Evolutionary conservation across 2,329 filamentous ascomycete species (phyloP).

Genomic region (Neoascochyta sp.): DNA sequence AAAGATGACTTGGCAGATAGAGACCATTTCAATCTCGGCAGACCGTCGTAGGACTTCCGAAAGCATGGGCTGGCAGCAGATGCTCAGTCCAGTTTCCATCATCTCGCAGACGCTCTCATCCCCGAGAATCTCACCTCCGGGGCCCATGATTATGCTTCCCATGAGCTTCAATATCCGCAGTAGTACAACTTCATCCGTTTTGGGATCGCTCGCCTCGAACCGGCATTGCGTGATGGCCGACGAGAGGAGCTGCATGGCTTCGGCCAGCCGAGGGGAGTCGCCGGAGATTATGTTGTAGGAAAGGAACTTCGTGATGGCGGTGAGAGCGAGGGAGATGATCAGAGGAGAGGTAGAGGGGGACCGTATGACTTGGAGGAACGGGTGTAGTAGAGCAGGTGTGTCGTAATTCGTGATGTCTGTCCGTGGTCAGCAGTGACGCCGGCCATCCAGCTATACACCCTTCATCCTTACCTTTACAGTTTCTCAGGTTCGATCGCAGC

Average conservation of each 20-base stretch:
- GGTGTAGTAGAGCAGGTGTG: conserved; percentile 81
- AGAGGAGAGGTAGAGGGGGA: conserved; percentile 93
- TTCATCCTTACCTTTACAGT: conserved; percentile 64
- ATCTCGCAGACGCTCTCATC: conserved; percentile 99
- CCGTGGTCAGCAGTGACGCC: conserved; percentile 19
- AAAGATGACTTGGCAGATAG: conserved; percentile 99
- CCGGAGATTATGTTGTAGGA: conserved; percentile 87
- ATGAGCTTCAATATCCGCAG: conserved; percentile 93
- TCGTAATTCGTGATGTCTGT: conserved; percentile 84
- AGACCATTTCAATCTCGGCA: conserved; percentile 94
- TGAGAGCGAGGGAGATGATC: conserved; percentile 89
- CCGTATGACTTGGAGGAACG: conserved; percentile 94
- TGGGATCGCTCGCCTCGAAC: conserved; percentile 95
- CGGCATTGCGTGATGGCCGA: conserved; percentile 95
- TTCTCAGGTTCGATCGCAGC: conserved; percentile 80
- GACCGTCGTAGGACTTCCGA: conserved; percentile 87
- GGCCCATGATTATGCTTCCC: conserved; percentile 96
- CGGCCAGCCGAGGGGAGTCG: conserved; percentile 77
- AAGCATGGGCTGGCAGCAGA: conserved; percentile 90
- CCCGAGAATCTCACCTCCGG: conserved; percentile 86
- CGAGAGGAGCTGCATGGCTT: conserved; percentile 92
- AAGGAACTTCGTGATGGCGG: conserved; percentile 93
- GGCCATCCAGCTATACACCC: background rate
- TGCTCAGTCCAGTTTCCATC: conserved; percentile 97
- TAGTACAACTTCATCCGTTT: conserved; percentile 92